These are phyloP conservation scores for Fusarium siculi DNA, from an alignment of 2,329 filamentous ascomycete genomes.

Conservation along the genomic window DNA sequence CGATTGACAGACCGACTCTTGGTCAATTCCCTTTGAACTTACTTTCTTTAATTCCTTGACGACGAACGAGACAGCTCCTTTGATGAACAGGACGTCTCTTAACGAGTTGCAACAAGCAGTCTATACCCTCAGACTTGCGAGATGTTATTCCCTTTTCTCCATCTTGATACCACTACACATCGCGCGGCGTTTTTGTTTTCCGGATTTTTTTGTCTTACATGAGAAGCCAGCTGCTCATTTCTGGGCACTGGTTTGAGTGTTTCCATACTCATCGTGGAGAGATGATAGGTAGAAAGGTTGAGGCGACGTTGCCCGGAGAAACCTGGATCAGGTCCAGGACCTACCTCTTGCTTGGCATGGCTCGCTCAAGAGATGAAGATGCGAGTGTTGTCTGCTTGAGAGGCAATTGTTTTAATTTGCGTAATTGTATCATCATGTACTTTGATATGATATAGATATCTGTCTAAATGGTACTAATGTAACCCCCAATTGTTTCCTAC, in stretches of 20 bases:
- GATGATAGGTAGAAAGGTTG: slow-evolving; percentile 25
- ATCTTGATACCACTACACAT: slow-evolving; percentile 47
- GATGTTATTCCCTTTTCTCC: slow-evolving; percentile 30
- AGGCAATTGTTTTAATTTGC: slow-evolving; percentile 21
- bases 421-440: slow-evolving; percentile 31
- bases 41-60: slow-evolving; percentile 41
- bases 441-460: slow-evolving; percentile 8
- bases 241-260: neutral
- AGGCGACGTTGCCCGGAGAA: slow-evolving; percentile 6
- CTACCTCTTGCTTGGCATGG: slow-evolving; percentile 3
- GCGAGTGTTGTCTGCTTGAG: slow-evolving; percentile 14
- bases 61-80: slow-evolving; percentile 41
- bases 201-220: slow-evolving; percentile 19
- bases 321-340: slow-evolving; percentile 1
- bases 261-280: slow-evolving; percentile 16
- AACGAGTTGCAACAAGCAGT: slow-evolving; percentile 36
- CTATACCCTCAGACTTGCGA: slow-evolving; percentile 34
- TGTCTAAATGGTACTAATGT: slow-evolving; percentile 13
- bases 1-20: slow-evolving; percentile 11
- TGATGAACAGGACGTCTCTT: slow-evolving; percentile 41
- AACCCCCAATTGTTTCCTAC: neutral
- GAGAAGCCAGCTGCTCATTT: slow-evolving; percentile 8
- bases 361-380: slow-evolving; percentile 16
- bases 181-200: slow-evolving; percentile 41
- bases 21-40: slow-evolving; percentile 19